phyloP scores from a whole-genome alignment of 2,329 filamentous ascomycete species.

The Elsinoe fawcettii region DNA sequence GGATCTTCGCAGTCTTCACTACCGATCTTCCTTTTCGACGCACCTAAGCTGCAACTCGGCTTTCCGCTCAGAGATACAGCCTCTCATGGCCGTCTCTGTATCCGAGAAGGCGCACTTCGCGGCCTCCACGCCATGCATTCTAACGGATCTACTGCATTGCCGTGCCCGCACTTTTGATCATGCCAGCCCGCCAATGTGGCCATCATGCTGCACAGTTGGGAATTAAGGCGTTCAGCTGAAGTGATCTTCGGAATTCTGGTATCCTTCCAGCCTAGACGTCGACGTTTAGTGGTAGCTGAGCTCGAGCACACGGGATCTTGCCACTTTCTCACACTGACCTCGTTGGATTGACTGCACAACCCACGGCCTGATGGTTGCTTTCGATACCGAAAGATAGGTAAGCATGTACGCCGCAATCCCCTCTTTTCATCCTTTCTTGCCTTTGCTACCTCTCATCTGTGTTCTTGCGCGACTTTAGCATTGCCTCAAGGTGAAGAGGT shows the following conservation, averaged over 20 bases:
- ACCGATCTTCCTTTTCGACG: background rate
- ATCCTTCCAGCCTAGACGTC: background rate
- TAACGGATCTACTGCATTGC: background rate
- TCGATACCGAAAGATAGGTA: background rate
- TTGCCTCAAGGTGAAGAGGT: background rate
- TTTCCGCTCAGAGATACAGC: background rate
- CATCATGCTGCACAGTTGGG: background rate
- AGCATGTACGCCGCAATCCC: background rate
- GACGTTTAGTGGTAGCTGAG: constrained; percentile 7
- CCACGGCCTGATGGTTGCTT: constrained; percentile 7
- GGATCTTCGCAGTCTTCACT: constrained; percentile 3
- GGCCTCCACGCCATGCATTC: background rate
- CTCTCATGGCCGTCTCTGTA: background rate
- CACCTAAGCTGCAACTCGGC: constrained; percentile 4
- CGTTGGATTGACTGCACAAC: constrained; percentile 1
- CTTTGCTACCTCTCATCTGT: background rate
- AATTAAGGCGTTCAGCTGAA: constrained; percentile 7
- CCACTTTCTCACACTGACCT: background rate
- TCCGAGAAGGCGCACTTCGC: background rate
- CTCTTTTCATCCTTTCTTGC: background rate
- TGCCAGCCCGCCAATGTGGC: constrained; percentile 4
- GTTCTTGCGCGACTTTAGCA: background rate
- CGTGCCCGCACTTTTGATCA: background rate
- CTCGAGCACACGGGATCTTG: constrained; percentile 3
- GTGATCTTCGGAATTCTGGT: constrained; percentile 7